Evolutionary conservation across 1,284 basidiomycete species (phyloP), one percentile per base, ranked within the genome.

Genomic region (Peniophora sp.): DNA sequence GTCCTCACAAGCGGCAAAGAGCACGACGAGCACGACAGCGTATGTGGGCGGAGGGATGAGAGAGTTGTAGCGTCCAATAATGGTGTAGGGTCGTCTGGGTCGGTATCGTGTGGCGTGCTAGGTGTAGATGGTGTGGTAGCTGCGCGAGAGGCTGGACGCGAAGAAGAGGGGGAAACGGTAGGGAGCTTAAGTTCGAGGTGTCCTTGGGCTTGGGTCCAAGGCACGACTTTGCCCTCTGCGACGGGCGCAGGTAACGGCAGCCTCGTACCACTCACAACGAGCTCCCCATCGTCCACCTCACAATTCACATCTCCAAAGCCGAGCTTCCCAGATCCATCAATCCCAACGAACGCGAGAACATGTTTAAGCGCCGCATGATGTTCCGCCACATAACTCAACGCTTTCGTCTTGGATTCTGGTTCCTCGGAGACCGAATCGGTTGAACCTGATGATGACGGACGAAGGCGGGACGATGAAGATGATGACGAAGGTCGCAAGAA

Each of bases 331-430:
- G 70, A 70, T 19, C 78, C 69, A 8, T n/a, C n/a, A 5, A 41
- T n/a, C 8, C n/a, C 75, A 48, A 83, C 65, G 63, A 90, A 89
- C 8, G 89, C 75, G 38, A 90, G 72, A 19, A 92, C 75, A 51
- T 85, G 82, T 19, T 82, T 80, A 0, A 94, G 75, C 50, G 81
- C 88, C 61, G 92, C 89, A 63, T 93, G 89, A 61, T 89, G 78
- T 63, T 94, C 92, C 2, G 89, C 89, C 27, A 93, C 77, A 60
- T 89, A 92, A 16, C 72, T 65, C 11, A 89, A 73, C 43, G 83
- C 76, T 41, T 89, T 55, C 38, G 6, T 16, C 8, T 17, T 41
- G 8, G n/a, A 8, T 16, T n/a, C 38, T 6, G n/a, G n/a, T 8
- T 41, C n/a, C 8, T 41, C 19, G 38, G n/a, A 17, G 5, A 32